phyloP scores from a whole-genome alignment of 345 rosid genomes.

The Alliaria petiolata region DNA sequence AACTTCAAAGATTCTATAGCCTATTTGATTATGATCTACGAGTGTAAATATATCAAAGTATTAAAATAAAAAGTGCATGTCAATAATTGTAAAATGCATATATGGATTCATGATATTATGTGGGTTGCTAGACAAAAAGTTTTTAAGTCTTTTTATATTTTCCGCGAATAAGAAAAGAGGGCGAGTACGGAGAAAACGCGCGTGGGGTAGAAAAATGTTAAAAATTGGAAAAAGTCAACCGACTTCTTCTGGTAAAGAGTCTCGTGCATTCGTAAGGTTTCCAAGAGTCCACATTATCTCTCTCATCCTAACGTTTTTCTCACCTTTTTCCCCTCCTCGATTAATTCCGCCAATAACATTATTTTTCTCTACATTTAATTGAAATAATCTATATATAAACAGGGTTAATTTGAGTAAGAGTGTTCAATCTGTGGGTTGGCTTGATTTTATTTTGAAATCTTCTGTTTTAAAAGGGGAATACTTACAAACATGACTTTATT shows the following conservation, averaged over 20 bases:
- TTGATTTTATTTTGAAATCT: not conserved
- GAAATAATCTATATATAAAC: not conserved
- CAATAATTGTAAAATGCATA: not conserved
- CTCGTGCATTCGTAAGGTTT: slow-evolving; percentile 66
- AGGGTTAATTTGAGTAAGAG: not conserved
- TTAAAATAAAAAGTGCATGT: not conserved
- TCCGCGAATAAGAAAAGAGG: not conserved
- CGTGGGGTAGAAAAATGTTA: slow-evolving; percentile 11
- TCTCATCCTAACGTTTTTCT: slow-evolving; percentile 24
- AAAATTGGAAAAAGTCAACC: slow-evolving; percentile 59
- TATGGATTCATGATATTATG: not conserved
- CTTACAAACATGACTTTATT: not conserved
- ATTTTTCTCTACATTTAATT: not conserved
- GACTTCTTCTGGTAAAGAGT: slow-evolving; percentile 40
- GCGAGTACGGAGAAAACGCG: slow-evolving; percentile 19
- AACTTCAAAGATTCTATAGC: slow-evolving; percentile 12
- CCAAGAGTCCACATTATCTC: slow-evolving; percentile 68
- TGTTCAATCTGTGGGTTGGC: not conserved
- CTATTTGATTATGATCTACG: not conserved
- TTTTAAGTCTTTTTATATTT: not conserved
- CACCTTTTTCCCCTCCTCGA: not conserved
- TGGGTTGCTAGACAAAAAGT: not conserved
- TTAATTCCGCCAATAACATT: not conserved
- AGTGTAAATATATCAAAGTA: not conserved
- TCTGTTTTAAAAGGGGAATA: not conserved